These are phyloP conservation scores for Geosiphon pyriformis DNA, from an alignment of 192 early-diverging fungal genomes.

Conservation along the genomic window DNA sequence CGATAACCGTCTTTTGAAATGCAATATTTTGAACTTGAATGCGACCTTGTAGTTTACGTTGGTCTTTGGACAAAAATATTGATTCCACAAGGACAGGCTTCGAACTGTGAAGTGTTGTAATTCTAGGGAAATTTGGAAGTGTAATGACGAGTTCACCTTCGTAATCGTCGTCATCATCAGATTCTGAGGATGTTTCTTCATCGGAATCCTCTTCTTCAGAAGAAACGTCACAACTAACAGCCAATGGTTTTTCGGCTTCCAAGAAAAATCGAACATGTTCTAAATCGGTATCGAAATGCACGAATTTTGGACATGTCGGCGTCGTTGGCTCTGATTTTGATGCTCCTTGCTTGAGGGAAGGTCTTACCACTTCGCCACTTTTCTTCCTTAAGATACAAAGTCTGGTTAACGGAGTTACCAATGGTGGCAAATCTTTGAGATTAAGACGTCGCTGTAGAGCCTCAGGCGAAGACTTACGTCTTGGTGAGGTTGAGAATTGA, in stretches of 20 bases:
- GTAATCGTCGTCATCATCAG: slow-evolving; percentile 20
- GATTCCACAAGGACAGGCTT: slow-evolving; percentile 55
- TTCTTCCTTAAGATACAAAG: slow-evolving; percentile 2
- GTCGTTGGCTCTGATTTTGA: slow-evolving; percentile 29
- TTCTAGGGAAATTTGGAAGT: slow-evolving; percentile 33
- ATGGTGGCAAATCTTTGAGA: neutral
- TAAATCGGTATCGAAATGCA: slow-evolving; percentile 63
- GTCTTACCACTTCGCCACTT: slow-evolving; percentile 19
- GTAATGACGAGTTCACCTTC: slow-evolving; percentile 31
- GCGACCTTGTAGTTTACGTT: slow-evolving; percentile 53
- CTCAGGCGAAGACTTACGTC: slow-evolving; percentile 15
- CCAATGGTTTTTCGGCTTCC: slow-evolving; percentile 58
- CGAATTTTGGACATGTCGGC: slow-evolving; percentile 50
- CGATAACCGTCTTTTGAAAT: slow-evolving; percentile 74
- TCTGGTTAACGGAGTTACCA: neutral
- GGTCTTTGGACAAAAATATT: slow-evolving; percentile 43
- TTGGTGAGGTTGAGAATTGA: slow-evolving; percentile 16
- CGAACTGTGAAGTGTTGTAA: slow-evolving; percentile 25
- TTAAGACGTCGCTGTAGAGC: neutral
- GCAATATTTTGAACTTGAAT: slow-evolving; percentile 81
- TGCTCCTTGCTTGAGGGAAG: neutral
- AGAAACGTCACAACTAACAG: slow-evolving; percentile 32
- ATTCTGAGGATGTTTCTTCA: slow-evolving; percentile 30
- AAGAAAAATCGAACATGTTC: slow-evolving; percentile 68
- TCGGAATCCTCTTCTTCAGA: slow-evolving; percentile 33